Evolutionary conservation across 2,329 filamentous ascomycete genomes (phyloP).

Genomic region (Cladosporium sp.): DNA sequence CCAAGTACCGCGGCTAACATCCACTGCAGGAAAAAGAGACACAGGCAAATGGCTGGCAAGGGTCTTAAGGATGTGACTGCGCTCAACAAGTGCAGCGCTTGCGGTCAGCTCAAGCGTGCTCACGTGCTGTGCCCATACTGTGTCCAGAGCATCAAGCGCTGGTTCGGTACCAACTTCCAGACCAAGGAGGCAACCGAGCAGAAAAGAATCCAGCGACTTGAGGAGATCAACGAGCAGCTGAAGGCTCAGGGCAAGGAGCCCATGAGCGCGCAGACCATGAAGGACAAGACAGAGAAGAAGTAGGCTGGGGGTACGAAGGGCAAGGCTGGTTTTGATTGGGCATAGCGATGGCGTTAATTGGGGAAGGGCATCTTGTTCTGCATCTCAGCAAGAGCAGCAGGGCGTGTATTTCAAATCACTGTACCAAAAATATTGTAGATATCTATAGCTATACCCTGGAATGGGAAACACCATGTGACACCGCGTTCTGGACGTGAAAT

Average conservation of each 20-base stretch:
- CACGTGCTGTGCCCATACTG: conserved; percentile 86
- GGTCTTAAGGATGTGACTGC: conserved; percentile 83
- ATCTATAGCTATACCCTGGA: conserved; percentile 4
- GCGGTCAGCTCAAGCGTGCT: conserved; percentile 79
- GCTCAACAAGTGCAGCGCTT: conserved; percentile 83
- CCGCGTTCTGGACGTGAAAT: not conserved
- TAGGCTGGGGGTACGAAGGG: conserved; percentile 14
- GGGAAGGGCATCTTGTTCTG: conserved; percentile 1
- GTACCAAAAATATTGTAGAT: conserved; percentile 7
- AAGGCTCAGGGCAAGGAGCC: conserved; percentile 19
- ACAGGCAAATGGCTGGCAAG: conserved; percentile 92
- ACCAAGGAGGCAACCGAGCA: conserved; percentile 21
- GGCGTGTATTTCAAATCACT: not conserved
- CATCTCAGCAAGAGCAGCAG: not conserved
- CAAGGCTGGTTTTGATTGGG: conserved; percentile 3
- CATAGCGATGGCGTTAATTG: conserved; percentile 10
- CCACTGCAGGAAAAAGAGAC: conserved; percentile 62
- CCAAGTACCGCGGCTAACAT: not conserved
- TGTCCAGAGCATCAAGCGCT: conserved; percentile 54
- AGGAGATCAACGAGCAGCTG: conserved; percentile 22
- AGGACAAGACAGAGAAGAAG: conserved; percentile 20
- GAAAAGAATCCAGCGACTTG: conserved; percentile 18
- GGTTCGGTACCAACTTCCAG: conserved; percentile 31
- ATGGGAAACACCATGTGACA: not conserved
- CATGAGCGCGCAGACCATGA: conserved; percentile 14